Base-by-base conservation (phyloP, 352 stramenopile genomes). In the Phytophthora uliginosa region DNA sequence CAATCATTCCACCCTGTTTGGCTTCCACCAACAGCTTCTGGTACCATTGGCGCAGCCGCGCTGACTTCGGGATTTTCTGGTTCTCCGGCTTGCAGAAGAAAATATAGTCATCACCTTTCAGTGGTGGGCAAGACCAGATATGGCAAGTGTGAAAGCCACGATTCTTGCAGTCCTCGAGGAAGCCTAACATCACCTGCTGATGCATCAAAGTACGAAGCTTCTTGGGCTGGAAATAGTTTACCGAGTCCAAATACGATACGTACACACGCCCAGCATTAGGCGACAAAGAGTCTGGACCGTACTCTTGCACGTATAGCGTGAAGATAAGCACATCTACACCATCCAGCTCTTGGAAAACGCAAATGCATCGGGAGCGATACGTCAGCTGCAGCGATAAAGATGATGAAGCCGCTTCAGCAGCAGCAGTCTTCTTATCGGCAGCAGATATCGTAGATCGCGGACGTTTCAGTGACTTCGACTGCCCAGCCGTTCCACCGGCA, bases 11-110 rank as follows among this genome's bases (percentile, higher is more conserved):
- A 63, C 95, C 85, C 55, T 94, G 90, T 65, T 95, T 94, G 3
- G 90, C 90, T 71, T 94, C 79, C 24, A 87, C 69, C 20, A 97
- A 69, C 18, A 97, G 59, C 63, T 95, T 95, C 47, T 94, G 87
- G 54, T 97, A 97, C 92, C 92, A 97, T 50, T 90, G 79, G 9
- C 90, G 84, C n/a, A 97, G 63, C 12, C 90, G 86, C 10, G 89
- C 91, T 7, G 92, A 90, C 68, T 97, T 97, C 0, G 92, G 92
- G 48, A 95, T 97, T 59, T 96, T 95, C 67, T 97, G 92, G 66
- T 97, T 95, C 59, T 96, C 89, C 8, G 92, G 92, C 58, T 97
- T 95, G 77, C 91, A 97, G 52, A 95, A 95, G 64, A 97, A 96
- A 66, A 97, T 97, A 54, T 97, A 97, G 55, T 96, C 89, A 36